Base-by-base conservation (phyloP, 768 basidiomycete genomes). In the Lentinus brumalis region DNA sequence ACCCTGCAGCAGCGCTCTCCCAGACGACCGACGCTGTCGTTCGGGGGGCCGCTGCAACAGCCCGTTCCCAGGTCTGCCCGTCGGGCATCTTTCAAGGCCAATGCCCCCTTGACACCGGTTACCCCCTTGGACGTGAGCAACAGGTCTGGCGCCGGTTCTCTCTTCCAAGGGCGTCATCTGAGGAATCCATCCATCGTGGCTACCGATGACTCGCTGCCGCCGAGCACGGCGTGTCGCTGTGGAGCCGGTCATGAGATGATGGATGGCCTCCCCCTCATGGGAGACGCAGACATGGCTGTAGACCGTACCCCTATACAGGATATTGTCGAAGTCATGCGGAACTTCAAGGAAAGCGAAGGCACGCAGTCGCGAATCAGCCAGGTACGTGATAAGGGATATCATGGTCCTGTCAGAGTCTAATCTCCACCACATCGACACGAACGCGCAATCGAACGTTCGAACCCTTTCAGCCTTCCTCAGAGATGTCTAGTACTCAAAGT, bases 1-100 rank as follows among this genome's bases (percentile, higher is more conserved):
- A 39, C 42, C 30, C 49, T 51, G 40, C 50, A 51, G 35, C 62
- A 56, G 35, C 62, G 57, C 46, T 59, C 62, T 53, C 62, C 62
- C 38, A 51, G 53, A 56, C 57, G 57, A 21, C 47, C 56, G n/a
- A 12, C 39, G n/a, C 29, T 59, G 49, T 26, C 61, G 30, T 26
- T 58, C 12, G 53, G 53, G 32, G 61, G 56, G 42, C 18, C 49
- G 21, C 29, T 63, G 49, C 57, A 53, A 10, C 57, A 54, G 32
- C 18, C 26, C 21, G 45, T 49, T 21, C 38, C 57, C 8, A 59
- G 46, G 53, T 46, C 40, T 12, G 26, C 50, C 8, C 57, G 50
- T 38, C 52, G 57, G 10, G 31, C 30, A 4, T 62, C 61, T 9
- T 57, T 62, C 47, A 62, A 29, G 26, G 42, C 18, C 1, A 8